Evolutionary conservation across 2,329 filamentous ascomycete genomes (phyloP).

Genomic region (Pyricularia sp.): DNA sequence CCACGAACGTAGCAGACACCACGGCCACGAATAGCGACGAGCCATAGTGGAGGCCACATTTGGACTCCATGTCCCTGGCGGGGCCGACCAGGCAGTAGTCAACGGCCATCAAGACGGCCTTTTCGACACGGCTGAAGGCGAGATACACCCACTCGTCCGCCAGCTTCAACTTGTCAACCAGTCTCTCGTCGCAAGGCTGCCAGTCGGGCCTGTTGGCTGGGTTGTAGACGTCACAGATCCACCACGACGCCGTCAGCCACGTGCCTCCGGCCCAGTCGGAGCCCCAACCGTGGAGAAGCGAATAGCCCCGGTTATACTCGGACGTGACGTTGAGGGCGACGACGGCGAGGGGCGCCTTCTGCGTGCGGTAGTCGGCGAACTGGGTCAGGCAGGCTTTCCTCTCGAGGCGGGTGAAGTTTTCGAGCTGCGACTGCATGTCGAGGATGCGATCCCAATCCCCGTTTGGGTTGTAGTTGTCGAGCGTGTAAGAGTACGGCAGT

Average conservation of each 20-base stretch:
- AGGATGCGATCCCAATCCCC: no score
- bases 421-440: no score
- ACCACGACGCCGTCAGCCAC: not conserved
- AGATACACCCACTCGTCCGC: not conserved
- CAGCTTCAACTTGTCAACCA: not conserved
- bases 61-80: not conserved
- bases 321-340: not conserved
- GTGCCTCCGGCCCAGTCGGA: not conserved
- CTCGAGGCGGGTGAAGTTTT: no score
- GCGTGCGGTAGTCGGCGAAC: not conserved
- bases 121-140: not conserved
- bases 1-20: not conserved
- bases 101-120: not conserved
- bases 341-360: not conserved
- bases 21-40: not conserved
- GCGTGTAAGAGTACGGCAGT: no score
- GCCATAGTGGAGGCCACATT: not conserved
- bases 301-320: not conserved
- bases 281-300: not conserved
- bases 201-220: not conserved
- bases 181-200: not conserved
- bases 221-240: not conserved
- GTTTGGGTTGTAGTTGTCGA: no score
- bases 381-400: no score
- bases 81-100: not conserved